Percentiles rank a stretch among this genome's conserved stretches.
These are phyloP conservation scores for Sabuloglossum arenarium DNA, from an alignment of 495 filamentous ascomycete species.

Conservation along the genomic window DNA sequence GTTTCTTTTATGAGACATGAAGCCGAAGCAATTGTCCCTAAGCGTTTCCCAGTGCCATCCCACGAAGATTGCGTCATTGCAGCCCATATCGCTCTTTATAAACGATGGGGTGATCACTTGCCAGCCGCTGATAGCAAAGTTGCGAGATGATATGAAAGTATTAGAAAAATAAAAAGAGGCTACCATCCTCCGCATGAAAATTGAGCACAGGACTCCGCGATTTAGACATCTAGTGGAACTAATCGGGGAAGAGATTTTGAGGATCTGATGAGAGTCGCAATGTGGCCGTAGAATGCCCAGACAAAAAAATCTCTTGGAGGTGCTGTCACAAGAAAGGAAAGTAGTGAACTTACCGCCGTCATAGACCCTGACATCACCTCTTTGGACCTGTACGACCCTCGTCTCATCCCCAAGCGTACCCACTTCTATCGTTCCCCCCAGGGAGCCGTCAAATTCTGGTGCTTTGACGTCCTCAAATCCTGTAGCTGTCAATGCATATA, in stretches of 20 bases:
- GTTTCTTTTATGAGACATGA: conserved; percentile 4
- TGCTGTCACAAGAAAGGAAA: neutral
- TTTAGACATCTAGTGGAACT: neutral
- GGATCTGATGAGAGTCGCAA: neutral
- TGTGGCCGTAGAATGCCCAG: neutral
- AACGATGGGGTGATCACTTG: neutral
- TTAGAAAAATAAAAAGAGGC: no score
- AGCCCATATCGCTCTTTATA: neutral
- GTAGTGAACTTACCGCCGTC: conserved; percentile 48
- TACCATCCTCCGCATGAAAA: neutral
- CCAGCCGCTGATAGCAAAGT: neutral
- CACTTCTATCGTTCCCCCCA: conserved; percentile 62
- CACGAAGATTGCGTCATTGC: neutral
- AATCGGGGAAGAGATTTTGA: neutral
- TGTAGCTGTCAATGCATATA: conserved; percentile 38
- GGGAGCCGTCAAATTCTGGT: conserved; percentile 78
- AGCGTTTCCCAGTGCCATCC: neutral
- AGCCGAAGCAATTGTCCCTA: neutral
- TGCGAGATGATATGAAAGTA: neutral
- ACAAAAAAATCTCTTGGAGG: neutral
- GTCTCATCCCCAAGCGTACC: conserved; percentile 51
- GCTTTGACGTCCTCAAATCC: conserved; percentile 42
- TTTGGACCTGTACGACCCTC: conserved; percentile 66
- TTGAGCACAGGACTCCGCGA: neutral
- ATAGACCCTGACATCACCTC: conserved; percentile 67